phyloP scores from a whole-genome alignment of 73 alveolate species.

The Diophrys sp. region DNA sequence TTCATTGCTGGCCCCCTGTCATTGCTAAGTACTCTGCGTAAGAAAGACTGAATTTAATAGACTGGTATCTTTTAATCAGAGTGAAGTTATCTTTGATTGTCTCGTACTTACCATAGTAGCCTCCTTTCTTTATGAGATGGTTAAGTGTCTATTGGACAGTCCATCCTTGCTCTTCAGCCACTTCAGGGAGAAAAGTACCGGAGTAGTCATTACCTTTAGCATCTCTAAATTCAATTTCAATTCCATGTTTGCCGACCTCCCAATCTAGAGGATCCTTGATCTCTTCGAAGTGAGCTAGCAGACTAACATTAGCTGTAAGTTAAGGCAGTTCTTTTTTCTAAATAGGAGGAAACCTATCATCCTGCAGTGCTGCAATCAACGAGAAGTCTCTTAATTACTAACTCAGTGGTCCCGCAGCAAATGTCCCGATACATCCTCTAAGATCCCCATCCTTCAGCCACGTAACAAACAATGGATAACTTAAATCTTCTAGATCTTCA shows the following conservation, averaged over 20 bases:
- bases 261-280: constrained; percentile 68
- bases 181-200: constrained; percentile 86
- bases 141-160: constrained; percentile 19
- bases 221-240: constrained; percentile 63
- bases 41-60: constrained; percentile 59
- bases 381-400: constrained; percentile 37
- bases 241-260: constrained; percentile 87
- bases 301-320: constrained; percentile 49
- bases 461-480: constrained; percentile 72
- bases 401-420: constrained; percentile 49
- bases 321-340: constrained; percentile 38
- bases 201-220: constrained; percentile 51
- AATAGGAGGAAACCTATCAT: constrained; percentile 70
- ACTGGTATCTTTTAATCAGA: constrained; percentile 61
- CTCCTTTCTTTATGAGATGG: constrained; percentile 66
- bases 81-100: constrained; percentile 40
- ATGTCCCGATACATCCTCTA: constrained; percentile 87
- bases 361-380: constrained; percentile 71
- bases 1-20: no score
- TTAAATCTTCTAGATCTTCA: constrained; percentile 19
- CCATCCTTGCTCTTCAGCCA: constrained; percentile 80
- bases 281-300: constrained; percentile 61
- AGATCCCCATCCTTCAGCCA: constrained; percentile 54
- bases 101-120: constrained; percentile 64
- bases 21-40: constrained; percentile 51